These are phyloP conservation scores for Metschnikowia kofuensis DNA, from an alignment of 805 yeast species.

Conservation along the genomic window DNA sequence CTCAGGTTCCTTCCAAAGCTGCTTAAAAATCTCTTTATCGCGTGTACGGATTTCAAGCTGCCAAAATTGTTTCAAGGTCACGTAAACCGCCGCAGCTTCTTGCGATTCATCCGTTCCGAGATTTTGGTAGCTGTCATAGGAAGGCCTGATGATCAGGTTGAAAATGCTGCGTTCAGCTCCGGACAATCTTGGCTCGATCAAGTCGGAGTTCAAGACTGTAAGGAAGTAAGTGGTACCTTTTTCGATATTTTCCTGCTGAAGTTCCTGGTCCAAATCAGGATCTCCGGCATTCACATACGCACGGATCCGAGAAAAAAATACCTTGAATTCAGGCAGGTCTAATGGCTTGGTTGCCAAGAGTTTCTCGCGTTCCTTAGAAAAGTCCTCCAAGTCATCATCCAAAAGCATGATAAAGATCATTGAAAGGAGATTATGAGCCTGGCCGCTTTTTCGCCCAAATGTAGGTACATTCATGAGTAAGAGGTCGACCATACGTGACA, in stretches of 20 bases:
- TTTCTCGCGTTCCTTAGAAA: constrained; percentile 49
- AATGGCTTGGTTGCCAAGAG: constrained; percentile 41
- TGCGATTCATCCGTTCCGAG: constrained; percentile 13
- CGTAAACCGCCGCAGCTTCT: constrained; percentile 36
- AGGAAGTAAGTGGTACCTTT: constrained; percentile 56
- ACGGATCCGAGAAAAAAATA: constrained; percentile 34
- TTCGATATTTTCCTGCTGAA: constrained; percentile 70
- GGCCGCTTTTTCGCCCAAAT: constrained; percentile 18
- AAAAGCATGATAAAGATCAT: constrained; percentile 68
- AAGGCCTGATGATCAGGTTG: constrained; percentile 14
- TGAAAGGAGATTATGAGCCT: constrained; percentile 51
- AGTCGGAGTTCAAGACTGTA: constrained; percentile 46
- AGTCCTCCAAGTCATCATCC: constrained; percentile 67
- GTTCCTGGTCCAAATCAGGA: constrained; percentile 32
- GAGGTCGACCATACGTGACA: constrained; percentile 75
- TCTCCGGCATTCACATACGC: constrained; percentile 51
- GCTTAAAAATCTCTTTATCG: constrained; percentile 73
- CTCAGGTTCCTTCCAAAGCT: constrained; percentile 83
- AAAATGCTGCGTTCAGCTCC: constrained; percentile 2
- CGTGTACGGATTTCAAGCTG: constrained; percentile 61
- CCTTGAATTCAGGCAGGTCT: constrained; percentile 28
- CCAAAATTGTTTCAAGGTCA: constrained; percentile 58
- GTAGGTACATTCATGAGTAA: constrained; percentile 54
- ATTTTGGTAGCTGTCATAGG: constrained; percentile 22
- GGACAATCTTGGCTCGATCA: constrained; percentile 21